Evolutionary conservation across 805 yeast species (phyloP).

Genomic region (Blastobotrys robertii): DNA sequence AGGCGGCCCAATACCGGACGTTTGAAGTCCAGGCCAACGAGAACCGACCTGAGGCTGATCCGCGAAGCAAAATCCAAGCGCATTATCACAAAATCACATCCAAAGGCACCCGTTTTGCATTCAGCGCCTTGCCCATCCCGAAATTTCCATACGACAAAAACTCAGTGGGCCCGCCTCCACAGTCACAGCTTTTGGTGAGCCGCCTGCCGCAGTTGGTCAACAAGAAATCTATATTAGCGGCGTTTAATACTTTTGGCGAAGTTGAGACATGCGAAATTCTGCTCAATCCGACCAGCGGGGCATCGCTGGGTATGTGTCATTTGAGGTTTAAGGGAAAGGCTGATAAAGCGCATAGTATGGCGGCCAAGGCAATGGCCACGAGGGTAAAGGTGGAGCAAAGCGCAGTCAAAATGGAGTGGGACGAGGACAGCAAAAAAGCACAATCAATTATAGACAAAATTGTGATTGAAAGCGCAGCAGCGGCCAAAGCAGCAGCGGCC

Average conservation of each 20-base stretch:
- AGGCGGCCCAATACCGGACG: constrained; percentile 26
- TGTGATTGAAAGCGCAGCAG: constrained; percentile 4
- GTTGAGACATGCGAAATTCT: constrained; percentile 49
- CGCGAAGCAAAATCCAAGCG: constrained; percentile 13
- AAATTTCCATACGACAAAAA: constrained; percentile 51
- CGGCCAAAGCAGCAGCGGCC: constrained; percentile 5
- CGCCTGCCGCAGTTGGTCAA: constrained; percentile 38
- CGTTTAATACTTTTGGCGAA: constrained; percentile 51
- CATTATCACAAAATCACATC: constrained; percentile 9
- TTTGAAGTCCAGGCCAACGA: constrained; percentile 3
- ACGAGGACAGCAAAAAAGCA: constrained; percentile 26
- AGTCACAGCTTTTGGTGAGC: constrained; percentile 59
- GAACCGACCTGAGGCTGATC: constrained; percentile 10
- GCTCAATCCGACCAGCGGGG: constrained; percentile 66
- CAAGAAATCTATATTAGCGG: constrained; percentile 9
- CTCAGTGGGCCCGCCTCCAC: constrained; percentile 69
- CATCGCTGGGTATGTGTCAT: constrained; percentile 64
- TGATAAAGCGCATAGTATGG: constrained; percentile 39
- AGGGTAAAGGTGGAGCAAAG: constrained; percentile 41
- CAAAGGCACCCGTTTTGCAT: constrained; percentile 17
- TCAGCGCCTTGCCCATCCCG: constrained; percentile 18
- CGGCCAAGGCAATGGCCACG: constrained; percentile 35
- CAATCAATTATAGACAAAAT: constrained; percentile 6
- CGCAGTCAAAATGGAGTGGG: constrained; percentile 26
- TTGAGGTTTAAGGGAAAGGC: constrained; percentile 46